phyloP scores from a whole-genome alignment of 169 alveolate species.

The Cyclospora cayetanensis region DNA sequence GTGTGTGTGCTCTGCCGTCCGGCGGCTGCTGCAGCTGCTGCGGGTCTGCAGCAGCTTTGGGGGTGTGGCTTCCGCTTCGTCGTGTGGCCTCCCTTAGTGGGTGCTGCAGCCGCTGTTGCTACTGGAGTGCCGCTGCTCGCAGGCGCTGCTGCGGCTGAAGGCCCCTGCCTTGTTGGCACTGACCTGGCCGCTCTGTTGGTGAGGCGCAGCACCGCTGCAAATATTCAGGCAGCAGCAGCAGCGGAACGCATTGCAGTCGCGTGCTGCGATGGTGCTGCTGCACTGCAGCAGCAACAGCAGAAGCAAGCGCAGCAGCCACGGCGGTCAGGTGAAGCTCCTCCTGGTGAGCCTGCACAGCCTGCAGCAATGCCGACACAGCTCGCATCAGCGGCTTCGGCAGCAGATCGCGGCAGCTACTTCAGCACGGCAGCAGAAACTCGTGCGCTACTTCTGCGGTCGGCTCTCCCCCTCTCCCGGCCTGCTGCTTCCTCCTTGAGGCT shows the following conservation, averaged over 20 bases:
- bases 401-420: neutral
- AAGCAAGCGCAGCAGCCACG: neutral
- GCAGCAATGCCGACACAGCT: neutral
- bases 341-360: neutral
- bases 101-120: slow-evolving; percentile 44
- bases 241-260: slow-evolving; percentile 27
- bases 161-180: no score
- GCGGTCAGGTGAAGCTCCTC: neutral
- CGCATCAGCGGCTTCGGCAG: neutral
- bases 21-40: slow-evolving; percentile 55
- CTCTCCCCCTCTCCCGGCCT: neutral
- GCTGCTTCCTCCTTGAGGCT: slow-evolving; percentile 33
- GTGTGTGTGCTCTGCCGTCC: neutral
- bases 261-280: slow-evolving; percentile 25
- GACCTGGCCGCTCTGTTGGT: neutral
- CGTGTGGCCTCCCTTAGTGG: neutral
- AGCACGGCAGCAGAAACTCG: slow-evolving; percentile 4
- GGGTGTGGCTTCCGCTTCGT: slow-evolving; percentile 26
- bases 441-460: neutral
- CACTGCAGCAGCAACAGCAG: slow-evolving; percentile 40
- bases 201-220: slow-evolving; percentile 39
- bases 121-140: neutral
- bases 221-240: slow-evolving; percentile 30
- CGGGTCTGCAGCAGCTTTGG: slow-evolving; percentile 31
- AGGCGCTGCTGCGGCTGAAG: slow-evolving; percentile 9